Evolutionary conservation across 306 rosid species (phyloP).

Genomic region (Ziziphus jujuba): DNA sequence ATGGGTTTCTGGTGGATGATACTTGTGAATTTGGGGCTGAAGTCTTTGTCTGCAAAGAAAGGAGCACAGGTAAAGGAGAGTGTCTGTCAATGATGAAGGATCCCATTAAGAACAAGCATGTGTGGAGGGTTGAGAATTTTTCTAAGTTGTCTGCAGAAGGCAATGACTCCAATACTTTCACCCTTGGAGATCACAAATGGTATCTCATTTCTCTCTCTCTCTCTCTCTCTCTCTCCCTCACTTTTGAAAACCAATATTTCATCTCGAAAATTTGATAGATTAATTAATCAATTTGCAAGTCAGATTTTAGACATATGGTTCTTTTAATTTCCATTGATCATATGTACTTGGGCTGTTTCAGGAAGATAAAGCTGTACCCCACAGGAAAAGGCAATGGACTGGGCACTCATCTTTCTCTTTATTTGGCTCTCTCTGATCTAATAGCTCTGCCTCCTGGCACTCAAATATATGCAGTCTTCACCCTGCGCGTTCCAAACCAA

Average conservation of each 20-base stretch:
- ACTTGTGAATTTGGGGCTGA: conserved; percentile 65
- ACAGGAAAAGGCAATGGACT: conserved; percentile 41
- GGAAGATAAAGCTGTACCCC: conserved; percentile 65
- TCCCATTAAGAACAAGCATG: conserved; percentile 33
- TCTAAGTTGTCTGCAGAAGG: conserved; percentile 35
- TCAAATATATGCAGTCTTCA: conserved; percentile 46
- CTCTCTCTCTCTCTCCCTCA: neutral
- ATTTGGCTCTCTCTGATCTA: conserved; percentile 45
- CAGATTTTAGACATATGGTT: no score
- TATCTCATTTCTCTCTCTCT: conserved; percentile 3
- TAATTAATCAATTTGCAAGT: no score
- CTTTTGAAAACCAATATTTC: no score
- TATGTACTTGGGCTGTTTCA: conserved; percentile 7
- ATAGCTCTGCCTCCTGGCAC: conserved; percentile 31
- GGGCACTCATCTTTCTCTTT: conserved; percentile 46
- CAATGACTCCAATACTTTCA: conserved; percentile 41
- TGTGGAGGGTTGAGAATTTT: conserved; percentile 45
- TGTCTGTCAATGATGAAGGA: conserved; percentile 52
- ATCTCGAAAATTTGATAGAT: no score
- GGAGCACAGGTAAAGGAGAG: conserved; percentile 46
- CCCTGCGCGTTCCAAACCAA: conserved; percentile 47
- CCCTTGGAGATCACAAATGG: conserved; percentile 53
- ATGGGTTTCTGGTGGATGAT: conserved; percentile 59
- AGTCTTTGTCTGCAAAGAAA: conserved; percentile 59
- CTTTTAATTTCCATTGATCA: no score